Percentiles rank a stretch among this genome's conserved stretches.
phyloP scores from a whole-genome alignment of 2,329 filamentous ascomycete species.

The Microdochium paspali region DNA sequence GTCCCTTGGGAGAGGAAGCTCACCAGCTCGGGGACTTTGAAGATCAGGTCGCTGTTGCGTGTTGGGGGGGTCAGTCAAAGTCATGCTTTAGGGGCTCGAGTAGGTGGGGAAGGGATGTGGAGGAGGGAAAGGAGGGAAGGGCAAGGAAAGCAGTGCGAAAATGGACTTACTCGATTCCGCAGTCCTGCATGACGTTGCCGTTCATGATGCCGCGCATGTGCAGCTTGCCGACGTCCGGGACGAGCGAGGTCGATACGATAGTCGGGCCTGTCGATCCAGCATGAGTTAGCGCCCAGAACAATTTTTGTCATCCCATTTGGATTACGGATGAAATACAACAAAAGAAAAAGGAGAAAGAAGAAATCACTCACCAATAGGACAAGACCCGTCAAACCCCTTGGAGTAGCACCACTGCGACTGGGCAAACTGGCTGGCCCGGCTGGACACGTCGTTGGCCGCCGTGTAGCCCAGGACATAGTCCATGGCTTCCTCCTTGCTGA shows the following conservation, averaged over 20 bases:
- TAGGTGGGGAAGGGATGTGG: too few relatives aligned
- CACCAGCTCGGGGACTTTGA: conserved; percentile 37
- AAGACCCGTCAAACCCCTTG: conserved; percentile 48
- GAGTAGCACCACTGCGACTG: conserved; percentile 48
- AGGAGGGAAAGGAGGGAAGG: too few relatives aligned
- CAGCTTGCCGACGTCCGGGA: conserved; percentile 31
- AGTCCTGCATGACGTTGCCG: conserved; percentile 40
- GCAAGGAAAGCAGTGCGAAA: too few relatives aligned
- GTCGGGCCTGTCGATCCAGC: too few relatives aligned
- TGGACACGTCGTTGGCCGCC: conserved; percentile 53
- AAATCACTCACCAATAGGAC: conserved; percentile 26
- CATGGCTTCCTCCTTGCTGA: conserved; percentile 44
- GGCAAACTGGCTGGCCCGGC: conserved; percentile 43
- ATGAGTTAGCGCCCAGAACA: neutral
- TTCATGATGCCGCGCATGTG: conserved; percentile 36
- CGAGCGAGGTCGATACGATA: conserved; percentile 31
- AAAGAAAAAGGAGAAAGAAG: neutral
- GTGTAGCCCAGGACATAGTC: conserved; percentile 57
- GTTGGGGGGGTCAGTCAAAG: conserved; percentile 20
- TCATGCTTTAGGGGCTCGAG: neutral
- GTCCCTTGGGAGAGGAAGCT: conserved; percentile 35
- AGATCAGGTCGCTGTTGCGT: conserved; percentile 42
- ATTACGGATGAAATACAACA: neutral
- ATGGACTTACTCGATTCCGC: conserved; percentile 15
- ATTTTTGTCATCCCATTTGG: neutral